These are phyloP conservation scores for Echinosophora koreensis DNA, from an alignment of 306 rosid genomes.

Conservation along the genomic window DNA sequence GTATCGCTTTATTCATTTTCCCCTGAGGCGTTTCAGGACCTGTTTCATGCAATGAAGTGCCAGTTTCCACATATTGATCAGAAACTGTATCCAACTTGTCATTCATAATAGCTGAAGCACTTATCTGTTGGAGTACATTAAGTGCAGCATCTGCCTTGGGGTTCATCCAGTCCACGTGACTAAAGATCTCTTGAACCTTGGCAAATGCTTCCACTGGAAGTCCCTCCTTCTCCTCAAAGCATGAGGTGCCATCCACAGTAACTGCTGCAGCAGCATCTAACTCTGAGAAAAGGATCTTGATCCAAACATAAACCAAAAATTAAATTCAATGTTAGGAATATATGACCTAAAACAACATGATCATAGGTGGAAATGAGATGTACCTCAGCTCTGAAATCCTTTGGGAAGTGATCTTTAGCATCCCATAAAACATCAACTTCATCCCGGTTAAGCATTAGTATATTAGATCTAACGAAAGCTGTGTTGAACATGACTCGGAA, in stretches of 20 bases:
- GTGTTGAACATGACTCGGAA: constrained; percentile 91
- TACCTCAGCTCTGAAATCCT: constrained; percentile 94
- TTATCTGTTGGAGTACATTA: constrained; percentile 74
- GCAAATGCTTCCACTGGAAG: constrained; percentile 95
- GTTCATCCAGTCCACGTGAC: constrained; percentile 87
- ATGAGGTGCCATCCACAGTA: constrained; percentile 55
- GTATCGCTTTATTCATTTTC: constrained; percentile 44
- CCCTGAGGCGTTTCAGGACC: constrained; percentile 50
- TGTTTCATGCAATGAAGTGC: constrained; percentile 47
- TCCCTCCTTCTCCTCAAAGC: constrained; percentile 89
- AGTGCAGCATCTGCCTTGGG: constrained; percentile 74
- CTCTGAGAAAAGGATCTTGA: constrained; percentile 92
- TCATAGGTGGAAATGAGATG: constrained; percentile 45
- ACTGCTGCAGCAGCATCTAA: constrained; percentile 79
- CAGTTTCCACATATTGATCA: constrained; percentile 46
- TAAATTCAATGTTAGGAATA: constrained; percentile 42
- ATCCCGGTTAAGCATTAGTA: constrained; percentile 85
- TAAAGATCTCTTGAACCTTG: constrained; percentile 92
- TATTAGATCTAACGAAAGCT: constrained; percentile 93
- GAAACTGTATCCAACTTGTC: constrained; percentile 59
- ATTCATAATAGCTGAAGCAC: constrained; percentile 55
- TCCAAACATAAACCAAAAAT: constrained; percentile 51
- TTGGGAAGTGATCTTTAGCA: constrained; percentile 76
- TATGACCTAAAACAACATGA: constrained; percentile 19
- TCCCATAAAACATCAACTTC: constrained; percentile 89